Evolutionary conservation across 2,329 filamentous ascomycete genomes (phyloP).

Genomic region (Blumeria hordei): DNA sequence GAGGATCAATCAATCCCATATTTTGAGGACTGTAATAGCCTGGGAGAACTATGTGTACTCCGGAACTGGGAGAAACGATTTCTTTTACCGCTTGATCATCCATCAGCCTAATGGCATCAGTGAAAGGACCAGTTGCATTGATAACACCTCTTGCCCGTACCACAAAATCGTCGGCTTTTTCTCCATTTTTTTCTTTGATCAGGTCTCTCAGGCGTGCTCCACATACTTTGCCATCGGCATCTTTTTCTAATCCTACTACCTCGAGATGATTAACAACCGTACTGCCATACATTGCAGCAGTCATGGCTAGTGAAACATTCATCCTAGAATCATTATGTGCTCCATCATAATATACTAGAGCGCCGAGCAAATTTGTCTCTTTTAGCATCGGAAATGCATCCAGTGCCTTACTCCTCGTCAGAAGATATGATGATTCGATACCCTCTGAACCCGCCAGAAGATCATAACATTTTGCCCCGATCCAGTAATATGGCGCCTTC

Average conservation of each 20-base stretch:
- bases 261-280: slow-evolving; percentile 69
- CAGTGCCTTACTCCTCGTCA: slow-evolving; percentile 65
- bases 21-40: slow-evolving; percentile 68
- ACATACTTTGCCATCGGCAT: slow-evolving; percentile 44
- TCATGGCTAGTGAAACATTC: slow-evolving; percentile 77
- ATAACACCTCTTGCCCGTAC: slow-evolving; percentile 62
- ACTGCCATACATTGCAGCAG: slow-evolving; percentile 63
- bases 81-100: slow-evolving; percentile 48
- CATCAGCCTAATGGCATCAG: slow-evolving; percentile 64
- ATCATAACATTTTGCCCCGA: slow-evolving; percentile 62
- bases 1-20: slow-evolving; percentile 73
- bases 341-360: slow-evolving; percentile 77
- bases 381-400: slow-evolving; percentile 80
- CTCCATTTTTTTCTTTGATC: slow-evolving; percentile 38
- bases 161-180: slow-evolving; percentile 35
- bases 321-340: slow-evolving; percentile 82
- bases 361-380: slow-evolving; percentile 52
- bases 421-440: slow-evolving; percentile 72
- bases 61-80: slow-evolving; percentile 67
- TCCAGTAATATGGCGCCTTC: slow-evolving; percentile 58
- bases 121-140: slow-evolving; percentile 76
- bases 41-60: slow-evolving; percentile 67
- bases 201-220: slow-evolving; percentile 53
- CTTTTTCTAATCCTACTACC: slow-evolving; percentile 53
- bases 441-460: slow-evolving; percentile 66